phyloP scores from a whole-genome alignment of 768 basidiomycete species.

The Jaapia argillacea region DNA sequence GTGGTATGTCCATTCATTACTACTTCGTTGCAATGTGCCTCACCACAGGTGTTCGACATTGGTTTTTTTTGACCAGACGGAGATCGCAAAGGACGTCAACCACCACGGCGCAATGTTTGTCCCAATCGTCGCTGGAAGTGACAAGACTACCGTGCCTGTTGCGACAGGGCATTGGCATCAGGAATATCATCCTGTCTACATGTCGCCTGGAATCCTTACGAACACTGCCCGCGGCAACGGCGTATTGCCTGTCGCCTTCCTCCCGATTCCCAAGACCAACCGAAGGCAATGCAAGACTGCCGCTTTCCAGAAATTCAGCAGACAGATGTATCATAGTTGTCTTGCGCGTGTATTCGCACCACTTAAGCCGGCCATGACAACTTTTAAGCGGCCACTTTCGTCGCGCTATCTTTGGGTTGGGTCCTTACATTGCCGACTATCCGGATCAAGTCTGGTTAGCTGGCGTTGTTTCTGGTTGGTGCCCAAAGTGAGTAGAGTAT shows the following conservation, averaged over 20 bases:
- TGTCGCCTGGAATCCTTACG: conserved; percentile 2
- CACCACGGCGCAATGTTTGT: background rate
- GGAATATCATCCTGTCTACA: conserved; percentile 11
- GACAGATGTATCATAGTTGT: conserved; percentile 13
- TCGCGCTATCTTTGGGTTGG: conserved; percentile 11
- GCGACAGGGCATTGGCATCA: conserved; percentile 5
- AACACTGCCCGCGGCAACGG: conserved; percentile 1
- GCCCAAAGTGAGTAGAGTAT: no score
- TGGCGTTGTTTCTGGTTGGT: conserved; percentile 11
- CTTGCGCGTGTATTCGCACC: conserved; percentile 8
- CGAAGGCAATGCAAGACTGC: conserved; percentile 4
- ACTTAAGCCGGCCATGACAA: conserved; percentile 10
- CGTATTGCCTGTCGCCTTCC: conserved; percentile 4
- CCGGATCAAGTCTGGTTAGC: conserved; percentile 11
- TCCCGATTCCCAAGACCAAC: conserved; percentile 16
- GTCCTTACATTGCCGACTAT: conserved; percentile 14
- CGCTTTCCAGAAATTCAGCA: conserved; percentile 10
- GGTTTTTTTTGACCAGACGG: background rate
- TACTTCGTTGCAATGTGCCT: background rate
- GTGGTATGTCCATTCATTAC: no score
- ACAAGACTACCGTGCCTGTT: conserved; percentile 28
- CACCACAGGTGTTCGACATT: background rate
- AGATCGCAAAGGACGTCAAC: background rate
- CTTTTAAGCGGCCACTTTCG: conserved; percentile 11
- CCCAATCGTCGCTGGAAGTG: conserved; percentile 22